Conservation (phyloP, 2,329 filamentous ascomycete genomes). For the Colletotrichum sp. region DNA sequence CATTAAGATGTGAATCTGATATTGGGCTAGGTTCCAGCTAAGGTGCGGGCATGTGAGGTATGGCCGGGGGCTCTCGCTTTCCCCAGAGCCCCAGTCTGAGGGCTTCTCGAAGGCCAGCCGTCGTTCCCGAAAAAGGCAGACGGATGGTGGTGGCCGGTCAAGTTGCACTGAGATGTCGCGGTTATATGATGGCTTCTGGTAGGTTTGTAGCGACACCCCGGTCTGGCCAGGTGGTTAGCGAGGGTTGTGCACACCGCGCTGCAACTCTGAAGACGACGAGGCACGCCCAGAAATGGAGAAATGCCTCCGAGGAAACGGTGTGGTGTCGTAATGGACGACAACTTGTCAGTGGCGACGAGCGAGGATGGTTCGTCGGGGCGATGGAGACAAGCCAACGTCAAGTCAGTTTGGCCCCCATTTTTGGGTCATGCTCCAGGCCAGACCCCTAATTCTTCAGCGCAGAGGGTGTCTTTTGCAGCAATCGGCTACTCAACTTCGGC, state of each 20-base stretch:
- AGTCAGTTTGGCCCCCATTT: not conserved
- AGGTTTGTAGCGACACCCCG: not conserved
- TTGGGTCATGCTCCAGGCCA: not conserved
- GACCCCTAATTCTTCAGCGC: not conserved
- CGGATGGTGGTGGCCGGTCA: not conserved
- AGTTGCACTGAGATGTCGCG: not conserved
- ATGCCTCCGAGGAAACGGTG: not conserved
- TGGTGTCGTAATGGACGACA: not conserved
- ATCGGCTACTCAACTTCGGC: not conserved
- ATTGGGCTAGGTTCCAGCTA: not conserved
- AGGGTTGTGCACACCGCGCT: not conserved
- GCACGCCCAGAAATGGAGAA: not conserved
- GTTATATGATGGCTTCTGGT: not conserved
- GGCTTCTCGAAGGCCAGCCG: not conserved
- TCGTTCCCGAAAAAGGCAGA: not conserved
- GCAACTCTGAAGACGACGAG: not conserved
- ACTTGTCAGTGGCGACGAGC: not conserved
- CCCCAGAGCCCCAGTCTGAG: not conserved
- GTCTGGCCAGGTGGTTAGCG: not conserved
- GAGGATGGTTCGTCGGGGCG: not conserved
- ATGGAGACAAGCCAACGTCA: not conserved
- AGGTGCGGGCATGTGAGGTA: not conserved
- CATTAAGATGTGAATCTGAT: not conserved
- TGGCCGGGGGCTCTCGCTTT: not conserved
- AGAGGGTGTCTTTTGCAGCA: not conserved